Base-by-base conservation (phyloP, 257 asterid species). In the Nicotiana benthamiana region DNA sequence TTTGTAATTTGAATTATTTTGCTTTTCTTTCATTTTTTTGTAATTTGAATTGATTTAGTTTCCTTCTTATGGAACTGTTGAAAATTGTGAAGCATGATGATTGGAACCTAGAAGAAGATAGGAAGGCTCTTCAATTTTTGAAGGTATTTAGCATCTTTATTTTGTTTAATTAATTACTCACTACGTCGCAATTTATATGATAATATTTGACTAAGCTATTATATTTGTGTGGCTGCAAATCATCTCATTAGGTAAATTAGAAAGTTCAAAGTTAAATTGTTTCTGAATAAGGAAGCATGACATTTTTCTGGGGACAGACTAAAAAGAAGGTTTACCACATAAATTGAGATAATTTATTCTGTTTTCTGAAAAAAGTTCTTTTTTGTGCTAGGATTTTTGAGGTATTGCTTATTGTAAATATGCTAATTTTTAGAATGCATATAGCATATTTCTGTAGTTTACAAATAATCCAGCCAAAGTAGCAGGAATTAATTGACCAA, bases 91-190 rank as follows among this genome's bases (percentile, higher is more conserved):
- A 93, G 99, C 99, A 95, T 83, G 98, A 93, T 82, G 95, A 89
- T 83, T 95, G 99, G 99, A 89, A 62, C 86, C 87, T 92, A 30
- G 94, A 90, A 86, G 97, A 93, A 83, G 99, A 95, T 80, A 82
- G 88, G 57, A 90, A 89, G 84, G 99, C 99, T 78, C 90, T 95
- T 87, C 95, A 90, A 75, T 70, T 89, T 7, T 86, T 95, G 80
- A 89, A 93, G 98, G 99, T 92, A 75, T 62, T 20, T 13, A 51
- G 77, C 28, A 74, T 79, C 20, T 30, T 62, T 34, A 48, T 24
- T 74, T 75, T 46, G 52, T 79, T 61, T 30, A 7, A 40, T 40
- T 40, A 40, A 40, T 40, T 40, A 7, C 46, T 40, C 46, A 7
- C 3, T 40, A 40, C 10, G 46, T 40, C 7, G 2, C 46, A 40